phyloP scores from a whole-genome alignment of 805 yeast genomes.

The Hanseniaspora nectarophila region DNA sequence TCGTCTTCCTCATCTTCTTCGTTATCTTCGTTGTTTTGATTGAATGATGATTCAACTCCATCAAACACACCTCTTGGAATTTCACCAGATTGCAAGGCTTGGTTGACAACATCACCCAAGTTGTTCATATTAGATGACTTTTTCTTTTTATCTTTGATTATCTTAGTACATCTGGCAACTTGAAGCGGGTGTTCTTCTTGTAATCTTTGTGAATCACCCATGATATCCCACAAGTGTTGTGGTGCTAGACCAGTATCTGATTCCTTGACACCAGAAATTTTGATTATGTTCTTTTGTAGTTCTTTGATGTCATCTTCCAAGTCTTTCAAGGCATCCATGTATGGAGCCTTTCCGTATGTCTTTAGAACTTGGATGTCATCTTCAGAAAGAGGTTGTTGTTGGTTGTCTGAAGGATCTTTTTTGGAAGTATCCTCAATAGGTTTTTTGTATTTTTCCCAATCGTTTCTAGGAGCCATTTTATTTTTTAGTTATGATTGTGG shows the following conservation, averaged over 20 bases:
- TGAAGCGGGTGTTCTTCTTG: constrained; percentile 90
- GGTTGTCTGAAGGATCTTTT: constrained; percentile 42
- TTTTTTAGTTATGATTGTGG: neutral
- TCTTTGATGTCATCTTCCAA: constrained; percentile 79
- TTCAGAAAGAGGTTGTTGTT: constrained; percentile 73
- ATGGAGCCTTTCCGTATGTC: constrained; percentile 96
- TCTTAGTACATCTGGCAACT: constrained; percentile 97
- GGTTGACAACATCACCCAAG: constrained; percentile 19
- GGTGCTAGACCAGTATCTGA: constrained; percentile 97
- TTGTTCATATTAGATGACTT: constrained; percentile 14
- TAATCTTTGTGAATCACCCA: constrained; percentile 90
- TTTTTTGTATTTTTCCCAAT: constrained; percentile 94
- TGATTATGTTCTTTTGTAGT: constrained; percentile 78
- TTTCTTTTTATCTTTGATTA: constrained; percentile 47
- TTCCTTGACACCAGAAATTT: constrained; percentile 86
- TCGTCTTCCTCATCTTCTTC: constrained; percentile 38
- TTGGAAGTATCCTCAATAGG: constrained; percentile 60
- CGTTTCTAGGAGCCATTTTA: constrained; percentile 78
- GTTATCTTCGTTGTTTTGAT: constrained; percentile 15
- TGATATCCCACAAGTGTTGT: constrained; percentile 93
- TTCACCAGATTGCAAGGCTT: constrained; percentile 9
- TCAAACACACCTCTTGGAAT: constrained; percentile 15
- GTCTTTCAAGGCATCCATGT: constrained; percentile 64
- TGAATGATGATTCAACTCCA: constrained; percentile 8
- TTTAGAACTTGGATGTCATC: constrained; percentile 95